phyloP scores from a whole-genome alignment of 1,284 basidiomycete genomes.

The Sporisorium iseilematis-ciliati region DNA sequence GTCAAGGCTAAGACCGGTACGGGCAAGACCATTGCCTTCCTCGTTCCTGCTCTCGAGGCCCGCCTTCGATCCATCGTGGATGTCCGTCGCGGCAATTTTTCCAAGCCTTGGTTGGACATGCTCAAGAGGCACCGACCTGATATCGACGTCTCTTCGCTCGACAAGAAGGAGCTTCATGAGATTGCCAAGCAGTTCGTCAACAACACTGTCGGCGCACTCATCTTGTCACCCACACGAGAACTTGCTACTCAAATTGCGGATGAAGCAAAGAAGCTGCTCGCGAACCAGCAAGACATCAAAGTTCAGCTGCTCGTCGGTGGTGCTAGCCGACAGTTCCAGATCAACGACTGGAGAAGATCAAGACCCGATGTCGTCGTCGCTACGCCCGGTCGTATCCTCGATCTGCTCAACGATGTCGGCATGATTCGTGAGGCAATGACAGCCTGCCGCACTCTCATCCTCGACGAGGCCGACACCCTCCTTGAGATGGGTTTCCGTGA shows the following conservation, averaged over 20 bases:
- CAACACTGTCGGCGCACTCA: conserved; percentile 78
- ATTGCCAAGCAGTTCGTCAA: conserved; percentile 53
- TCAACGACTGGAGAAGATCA: conserved; percentile 77
- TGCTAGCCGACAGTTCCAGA: conserved; percentile 77
- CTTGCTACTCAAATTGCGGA: conserved; percentile 92
- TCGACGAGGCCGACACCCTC: conserved; percentile 96
- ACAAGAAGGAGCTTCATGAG: conserved; percentile 40
- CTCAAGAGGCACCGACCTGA: conserved; percentile 65
- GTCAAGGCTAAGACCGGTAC: conserved; percentile 70
- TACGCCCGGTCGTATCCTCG: conserved; percentile 89
- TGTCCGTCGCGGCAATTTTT: conserved; percentile 41
- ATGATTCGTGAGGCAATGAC: conserved; percentile 57
- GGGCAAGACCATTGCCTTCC: conserved; percentile 69
- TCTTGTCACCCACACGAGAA: conserved; percentile 94
- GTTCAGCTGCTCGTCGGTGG: conserved; percentile 88
- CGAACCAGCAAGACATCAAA: conserved; percentile 72
- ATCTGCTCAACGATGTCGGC: conserved; percentile 75
- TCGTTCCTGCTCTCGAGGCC: conserved; percentile 68
- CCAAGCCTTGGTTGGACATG: conserved; percentile 46
- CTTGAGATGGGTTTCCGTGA: conserved; percentile 96
- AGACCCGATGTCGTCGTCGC: conserved; percentile 89
- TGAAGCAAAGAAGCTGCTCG: conserved; percentile 80
- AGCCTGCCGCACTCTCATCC: conserved; percentile 79
- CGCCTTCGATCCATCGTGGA: conserved; percentile 64
- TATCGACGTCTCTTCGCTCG: conserved; percentile 49